Evolutionary conservation across 345 rosid species (phyloP).

Genomic region (Melaleuca alternifolia): DNA sequence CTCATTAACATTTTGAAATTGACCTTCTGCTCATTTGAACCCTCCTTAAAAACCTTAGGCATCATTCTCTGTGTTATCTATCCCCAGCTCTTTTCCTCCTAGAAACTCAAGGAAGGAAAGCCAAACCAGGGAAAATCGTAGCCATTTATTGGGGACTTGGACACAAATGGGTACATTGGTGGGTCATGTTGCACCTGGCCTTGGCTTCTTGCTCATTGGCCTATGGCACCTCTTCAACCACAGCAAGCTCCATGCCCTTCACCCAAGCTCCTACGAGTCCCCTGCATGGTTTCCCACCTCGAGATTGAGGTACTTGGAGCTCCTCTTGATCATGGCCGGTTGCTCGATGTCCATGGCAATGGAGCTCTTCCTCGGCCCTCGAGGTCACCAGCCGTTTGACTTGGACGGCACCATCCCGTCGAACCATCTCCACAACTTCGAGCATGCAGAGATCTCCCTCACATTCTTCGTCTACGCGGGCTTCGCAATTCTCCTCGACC

Average conservation of each 20-base stretch:
- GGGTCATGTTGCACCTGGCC: constrained; percentile 73
- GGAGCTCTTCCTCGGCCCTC: constrained; percentile 71
- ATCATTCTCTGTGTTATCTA: neutral
- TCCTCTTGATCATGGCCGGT: constrained; percentile 38
- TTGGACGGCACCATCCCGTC: constrained; percentile 68
- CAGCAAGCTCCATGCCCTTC: constrained; percentile 40
- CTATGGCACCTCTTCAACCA: constrained; percentile 82
- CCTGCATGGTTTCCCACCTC: constrained; percentile 51
- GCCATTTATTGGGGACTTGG: neutral
- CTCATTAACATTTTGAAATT: neutral
- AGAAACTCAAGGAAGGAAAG: neutral
- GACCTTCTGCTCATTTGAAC: neutral
- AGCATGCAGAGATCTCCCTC: constrained; percentile 54
- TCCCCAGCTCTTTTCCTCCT: neutral
- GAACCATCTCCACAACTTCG: constrained; percentile 76
- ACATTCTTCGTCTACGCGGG: constrained; percentile 57
- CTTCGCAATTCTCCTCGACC: constrained; percentile 47
- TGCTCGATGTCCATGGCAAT: constrained; percentile 52
- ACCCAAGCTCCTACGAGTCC: constrained; percentile 46
- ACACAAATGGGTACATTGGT: constrained; percentile 61
- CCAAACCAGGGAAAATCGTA: neutral
- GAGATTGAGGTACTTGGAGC: constrained; percentile 54
- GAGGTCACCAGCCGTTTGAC: constrained; percentile 66
- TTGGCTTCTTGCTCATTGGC: constrained; percentile 52
- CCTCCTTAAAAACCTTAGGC: neutral